Evolutionary conservation across 306 rosid species (phyloP), one percentile per base, ranked within the genome.

Genomic region (Pyrus pyrifolia): DNA sequence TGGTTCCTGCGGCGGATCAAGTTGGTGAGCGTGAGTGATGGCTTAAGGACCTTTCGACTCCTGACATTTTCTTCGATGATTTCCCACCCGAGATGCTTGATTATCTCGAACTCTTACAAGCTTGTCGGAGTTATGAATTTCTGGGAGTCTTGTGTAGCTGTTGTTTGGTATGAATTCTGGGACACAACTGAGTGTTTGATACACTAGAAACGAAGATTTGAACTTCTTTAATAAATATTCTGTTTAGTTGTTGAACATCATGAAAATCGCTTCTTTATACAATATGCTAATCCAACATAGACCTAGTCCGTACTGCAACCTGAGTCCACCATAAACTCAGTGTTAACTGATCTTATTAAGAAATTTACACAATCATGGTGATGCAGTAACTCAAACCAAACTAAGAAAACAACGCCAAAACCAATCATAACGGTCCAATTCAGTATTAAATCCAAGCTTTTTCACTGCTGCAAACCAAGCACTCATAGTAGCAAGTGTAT

Each of bases 81-180:
- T 61, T 90, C 44, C 67, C 90, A 53, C 67, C 66, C 23, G 91
- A 90, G 22, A 76, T 85, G 66, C 78, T 90, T 82, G 88, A 86
- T 70, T 86, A 81, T 58, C 82, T 86, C 52, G 81, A 87, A 69
- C 78, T n/a, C 58, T 77, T 78, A 78, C 91, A 38, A 40, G 81
- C 74, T 80, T 88, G 70, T 67, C 75, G 10, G 74, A 73, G 57
- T 76, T 61, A 79, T 74, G 25, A 78, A 60, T 46, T 69, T 11
- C 68, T 66, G 30, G 38, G 22, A 68, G 46, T 67, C 4, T 29
- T 70, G 31, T 72, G 45, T 22, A 33, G 8, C 76, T 21, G 22
- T 23, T 19, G 19, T 51, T 21, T 17, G 19, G 62, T 22, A 58
- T 22, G 66, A 7, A 27, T 27, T 61, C 66, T 13, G 35, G 35